A percentile compares a stretch with the other conserved stretches of the same genome.
phyloP scores from a whole-genome alignment of 306 rosid genomes.

The Hylodesmum podocarpum region DNA sequence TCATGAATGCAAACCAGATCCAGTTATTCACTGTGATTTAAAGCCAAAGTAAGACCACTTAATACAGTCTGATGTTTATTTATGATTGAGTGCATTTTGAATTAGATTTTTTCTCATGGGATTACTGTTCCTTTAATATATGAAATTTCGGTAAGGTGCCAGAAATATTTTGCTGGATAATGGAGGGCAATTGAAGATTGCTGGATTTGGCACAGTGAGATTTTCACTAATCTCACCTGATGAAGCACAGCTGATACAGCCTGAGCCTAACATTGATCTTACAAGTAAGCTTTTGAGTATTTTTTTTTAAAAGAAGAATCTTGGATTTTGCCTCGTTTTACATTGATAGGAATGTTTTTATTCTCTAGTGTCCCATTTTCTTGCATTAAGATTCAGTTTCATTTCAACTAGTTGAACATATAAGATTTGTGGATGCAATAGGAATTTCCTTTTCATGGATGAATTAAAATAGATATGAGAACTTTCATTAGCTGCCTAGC shows the following conservation, averaged over 20 bases:
- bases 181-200: constrained; percentile 91
- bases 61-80: constrained; percentile 45
- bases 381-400: constrained; percentile 26
- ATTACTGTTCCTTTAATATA: constrained; percentile 75
- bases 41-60: constrained; percentile 97
- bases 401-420: constrained; percentile 16
- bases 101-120: constrained; percentile 35
- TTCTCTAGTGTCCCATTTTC: neutral
- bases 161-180: constrained; percentile 99
- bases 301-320: neutral
- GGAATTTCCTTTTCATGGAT: constrained; percentile 16
- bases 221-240: constrained; percentile 69
- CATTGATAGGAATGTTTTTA: neutral
- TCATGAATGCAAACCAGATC: constrained; percentile 98
- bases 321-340: constrained; percentile 13
- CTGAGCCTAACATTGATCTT: constrained; percentile 49
- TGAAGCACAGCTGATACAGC: constrained; percentile 63
- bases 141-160: constrained; percentile 96
- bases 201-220: constrained; percentile 84
- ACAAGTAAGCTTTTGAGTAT: constrained; percentile 61
- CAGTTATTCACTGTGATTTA: constrained; percentile 91
- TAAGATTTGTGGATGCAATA: constrained; percentile 11
- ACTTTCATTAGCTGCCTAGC: constrained; percentile 1
- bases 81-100: constrained; percentile 26
- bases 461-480: constrained; percentile 18